phyloP scores from a whole-genome alignment of 208 protist genomes.

The Kentomonas sorsogonicus region DNA sequence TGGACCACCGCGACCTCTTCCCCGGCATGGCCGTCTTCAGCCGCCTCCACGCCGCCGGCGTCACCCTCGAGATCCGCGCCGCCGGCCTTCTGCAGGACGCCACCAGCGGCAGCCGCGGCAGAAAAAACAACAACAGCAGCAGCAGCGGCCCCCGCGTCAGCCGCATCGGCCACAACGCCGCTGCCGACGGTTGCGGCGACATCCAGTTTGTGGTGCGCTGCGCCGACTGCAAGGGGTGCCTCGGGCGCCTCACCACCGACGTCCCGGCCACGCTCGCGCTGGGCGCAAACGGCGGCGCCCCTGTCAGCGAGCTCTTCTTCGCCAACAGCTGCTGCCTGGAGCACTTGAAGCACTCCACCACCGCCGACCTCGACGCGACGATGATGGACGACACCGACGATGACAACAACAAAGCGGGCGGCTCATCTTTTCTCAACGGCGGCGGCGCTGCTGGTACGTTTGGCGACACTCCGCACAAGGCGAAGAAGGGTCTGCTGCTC shows the following conservation, averaged over 20 bases:
- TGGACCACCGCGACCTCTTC: slow-evolving; percentile 21
- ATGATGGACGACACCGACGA: slow-evolving; percentile 6
- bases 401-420: too few relatives aligned
- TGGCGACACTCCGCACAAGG: too few relatives aligned
- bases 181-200: too few relatives aligned
- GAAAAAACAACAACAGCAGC: neutral
- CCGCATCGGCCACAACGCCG: neutral
- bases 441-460: too few relatives aligned
- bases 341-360: slow-evolving; percentile 30
- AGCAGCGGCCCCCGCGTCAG: neutral
- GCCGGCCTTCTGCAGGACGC: neutral
- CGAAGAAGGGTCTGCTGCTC: too few relatives aligned
- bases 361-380: slow-evolving; percentile 13
- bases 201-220: slow-evolving; percentile 51
- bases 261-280: slow-evolving; percentile 7
- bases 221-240: slow-evolving; percentile 48
- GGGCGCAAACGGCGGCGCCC: neutral
- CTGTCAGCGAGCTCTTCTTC: slow-evolving; percentile 40
- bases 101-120: neutral
- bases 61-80: slow-evolving; percentile 30
- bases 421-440: too few relatives aligned
- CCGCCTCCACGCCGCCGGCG: slow-evolving; percentile 28
- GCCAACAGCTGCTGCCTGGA: slow-evolving; percentile 60
- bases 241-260: slow-evolving; percentile 27
- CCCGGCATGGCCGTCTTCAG: slow-evolving; percentile 62